Conservation (phyloP, 208 protist genomes). For the Wallacemonas rigidus region DNA sequence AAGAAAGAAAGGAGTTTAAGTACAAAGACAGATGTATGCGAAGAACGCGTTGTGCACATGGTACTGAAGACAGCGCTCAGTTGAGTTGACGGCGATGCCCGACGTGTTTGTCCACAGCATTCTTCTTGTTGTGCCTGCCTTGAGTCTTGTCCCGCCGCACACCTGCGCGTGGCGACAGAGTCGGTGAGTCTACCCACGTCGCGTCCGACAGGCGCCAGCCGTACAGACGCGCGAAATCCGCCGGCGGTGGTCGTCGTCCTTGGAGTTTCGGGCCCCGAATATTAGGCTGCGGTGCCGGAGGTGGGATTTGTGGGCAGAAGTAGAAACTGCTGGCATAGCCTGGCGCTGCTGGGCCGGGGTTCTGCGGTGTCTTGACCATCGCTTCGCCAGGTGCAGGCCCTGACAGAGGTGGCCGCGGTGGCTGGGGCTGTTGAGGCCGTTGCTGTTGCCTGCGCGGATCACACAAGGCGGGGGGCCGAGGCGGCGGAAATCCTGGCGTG, state of each 20-base stretch:
- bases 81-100: not conserved
- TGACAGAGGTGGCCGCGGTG: not conserved
- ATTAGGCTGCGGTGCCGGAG: slow-evolving; percentile 13
- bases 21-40: too few relatives aligned
- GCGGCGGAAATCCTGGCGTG: too few relatives aligned
- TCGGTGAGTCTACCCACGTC: slow-evolving; percentile 2
- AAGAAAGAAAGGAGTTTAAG: too few relatives aligned
- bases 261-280: not conserved
- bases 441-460: not conserved
- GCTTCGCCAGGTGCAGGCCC: not conserved
- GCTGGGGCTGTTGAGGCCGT: not conserved
- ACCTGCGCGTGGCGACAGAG: not conserved
- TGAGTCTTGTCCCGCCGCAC: not conserved
- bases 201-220: slow-evolving; percentile 1
- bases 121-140: not conserved
- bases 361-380: not conserved
- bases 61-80: too few relatives aligned
- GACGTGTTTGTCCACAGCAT: not conserved
- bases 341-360: not conserved
- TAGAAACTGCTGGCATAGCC: not conserved
- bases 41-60: too few relatives aligned
- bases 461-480: too few relatives aligned
- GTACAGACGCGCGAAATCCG: slow-evolving; percentile 4
- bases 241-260: not conserved
- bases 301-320: slow-evolving; percentile 7